Base-by-base conservation (phyloP, 805 yeast genomes). In the Candida schatavii region DNA sequence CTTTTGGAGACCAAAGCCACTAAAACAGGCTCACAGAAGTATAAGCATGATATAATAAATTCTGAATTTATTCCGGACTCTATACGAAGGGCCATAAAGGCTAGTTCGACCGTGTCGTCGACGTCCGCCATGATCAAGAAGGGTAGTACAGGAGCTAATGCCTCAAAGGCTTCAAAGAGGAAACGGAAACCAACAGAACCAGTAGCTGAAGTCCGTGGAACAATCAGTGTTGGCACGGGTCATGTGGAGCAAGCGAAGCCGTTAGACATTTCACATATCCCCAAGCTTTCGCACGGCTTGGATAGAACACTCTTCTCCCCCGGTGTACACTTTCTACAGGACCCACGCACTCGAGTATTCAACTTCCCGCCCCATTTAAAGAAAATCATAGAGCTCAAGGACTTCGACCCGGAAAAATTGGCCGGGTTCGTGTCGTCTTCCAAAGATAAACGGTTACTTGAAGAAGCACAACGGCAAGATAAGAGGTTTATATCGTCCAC, bases 241-340 rank as follows among this genome's bases (percentile, higher is more conserved):
- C 4, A 10, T 4, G 25, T 33, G 6, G 15, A 9, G 4, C 39
- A 36, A 25, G 30, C 26, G n/a, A 34, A 35, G 18, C 25, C 29
- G 3, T 53, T 61, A 11, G 54, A 59, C 11, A 47, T 45, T 5
- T 46, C 47, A 5, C 50, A 57, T 21, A 57, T 83, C 39, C 90
- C 96, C 0, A 55, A 49, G 14, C 62, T 91, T 29, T 75, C 80
- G 7, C 88, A 85, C 52, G 76, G 75, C 38, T 70, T 93, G 15
- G 83, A 85, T 28, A 66, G 85, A 32, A 89, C 85, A 0, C 62
- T 91, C 10, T 87, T 85, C 57, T 81, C 84, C 23, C 96, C 96
- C 0, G 58, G 95, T 76, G 83, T 87, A 2, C 96, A 89, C 50
- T 82, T 76, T 45, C 60, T 86, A 25, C 80, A 79, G 54, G 97